Base-by-base conservation (phyloP, 2,329 filamentous ascomycete species). In the Phyllosticta citrichinensis region DNA sequence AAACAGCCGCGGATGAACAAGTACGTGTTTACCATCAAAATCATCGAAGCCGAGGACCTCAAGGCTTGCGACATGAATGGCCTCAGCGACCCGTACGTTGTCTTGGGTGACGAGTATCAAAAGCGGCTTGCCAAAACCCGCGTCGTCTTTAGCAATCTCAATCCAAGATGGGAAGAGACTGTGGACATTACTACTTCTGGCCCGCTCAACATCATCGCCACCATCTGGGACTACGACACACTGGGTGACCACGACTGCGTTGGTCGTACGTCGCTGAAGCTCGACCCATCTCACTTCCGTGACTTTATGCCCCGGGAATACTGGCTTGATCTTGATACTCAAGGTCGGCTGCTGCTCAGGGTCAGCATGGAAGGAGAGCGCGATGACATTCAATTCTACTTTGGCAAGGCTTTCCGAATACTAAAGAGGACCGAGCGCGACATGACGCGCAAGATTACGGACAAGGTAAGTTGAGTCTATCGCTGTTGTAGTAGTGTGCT, bases 351-450 rank as follows among this genome's bases (percentile, higher is more conserved):
- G 33, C 76, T 99, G 62, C 83, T 99, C 58, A 84, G 93, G 64
- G 91, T 99, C 58, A 97, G 91, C 71, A 99, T 99, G 94, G 94
- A 99, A 76, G 94, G 94, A 57, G 94, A 99, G 76, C 84, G 94
- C 64, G 94, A 99, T 71, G 94, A 99, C 71, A 99, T 99, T 62
- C 90, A 97, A 69, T 99, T 99, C 74, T 93, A 97, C 70, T 97
- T 97, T 74, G 94, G 92, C 68, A 97, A 97, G 75, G 89, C 94
- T 25, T 99, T 99, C 78, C 84, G 94, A 55, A 91, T 93, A 63
- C 80, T 99, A 67, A 97, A 97, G 80, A 85, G 94, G 66, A 96
- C 93, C 0, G 93, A 99, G 76, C 84, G 93, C 68, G 94, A 99
- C 73, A 99, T 99, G 94, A 96, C 95, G 60, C 85, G 94, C 64